A percentile compares a stretch with the other conserved stretches of the same genome.
These are phyloP conservation scores for Chalciporus sphaerocephalus DNA, from an alignment of 768 basidiomycete genomes.

Conservation along the genomic window DNA sequence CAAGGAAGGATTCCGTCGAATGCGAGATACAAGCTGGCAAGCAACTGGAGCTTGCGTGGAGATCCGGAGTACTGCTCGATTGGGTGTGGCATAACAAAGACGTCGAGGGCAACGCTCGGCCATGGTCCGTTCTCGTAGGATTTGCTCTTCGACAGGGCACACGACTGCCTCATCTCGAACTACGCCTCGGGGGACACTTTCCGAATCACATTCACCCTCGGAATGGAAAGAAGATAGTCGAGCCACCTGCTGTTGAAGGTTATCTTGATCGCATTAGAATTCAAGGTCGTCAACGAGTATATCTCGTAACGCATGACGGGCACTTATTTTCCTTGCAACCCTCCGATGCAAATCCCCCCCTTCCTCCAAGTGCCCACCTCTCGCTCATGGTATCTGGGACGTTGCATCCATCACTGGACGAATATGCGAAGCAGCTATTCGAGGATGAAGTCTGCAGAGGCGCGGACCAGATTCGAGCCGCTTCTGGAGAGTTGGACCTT, in stretches of 20 bases:
- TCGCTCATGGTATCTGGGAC: slow-evolving; percentile 24
- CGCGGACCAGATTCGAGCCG: slow-evolving; percentile 54
- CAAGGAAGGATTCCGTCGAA: slow-evolving; percentile 61
- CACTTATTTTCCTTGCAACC: slow-evolving; percentile 59
- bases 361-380: slow-evolving; percentile 53
- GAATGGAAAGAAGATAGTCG: slow-evolving; percentile 47
- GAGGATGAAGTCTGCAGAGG: slow-evolving; percentile 60
- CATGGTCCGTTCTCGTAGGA: slow-evolving; percentile 75
- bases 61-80: slow-evolving; percentile 66
- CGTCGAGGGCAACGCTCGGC: slow-evolving; percentile 53
- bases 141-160: slow-evolving; percentile 59
- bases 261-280: slow-evolving; percentile 71
- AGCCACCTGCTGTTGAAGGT: slow-evolving; percentile 84
- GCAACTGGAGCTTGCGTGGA: slow-evolving; percentile 74
- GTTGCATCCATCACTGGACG: slow-evolving; percentile 25
- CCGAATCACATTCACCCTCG: slow-evolving; percentile 42
- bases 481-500: slow-evolving; percentile 70
- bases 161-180: slow-evolving; percentile 56
- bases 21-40: slow-evolving; percentile 51
- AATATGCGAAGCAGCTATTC: slow-evolving; percentile 36
- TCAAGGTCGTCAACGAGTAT: slow-evolving; percentile 55
- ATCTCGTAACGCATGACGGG: slow-evolving; percentile 70
- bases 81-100: slow-evolving; percentile 82
- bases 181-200: slow-evolving; percentile 70
- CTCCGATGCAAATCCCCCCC: slow-evolving; percentile 58